A percentile compares a stretch with the other conserved stretches of the same genome.
phyloP scores from a whole-genome alignment of 106 monocot species.

The Agapanthus africanus region DNA sequence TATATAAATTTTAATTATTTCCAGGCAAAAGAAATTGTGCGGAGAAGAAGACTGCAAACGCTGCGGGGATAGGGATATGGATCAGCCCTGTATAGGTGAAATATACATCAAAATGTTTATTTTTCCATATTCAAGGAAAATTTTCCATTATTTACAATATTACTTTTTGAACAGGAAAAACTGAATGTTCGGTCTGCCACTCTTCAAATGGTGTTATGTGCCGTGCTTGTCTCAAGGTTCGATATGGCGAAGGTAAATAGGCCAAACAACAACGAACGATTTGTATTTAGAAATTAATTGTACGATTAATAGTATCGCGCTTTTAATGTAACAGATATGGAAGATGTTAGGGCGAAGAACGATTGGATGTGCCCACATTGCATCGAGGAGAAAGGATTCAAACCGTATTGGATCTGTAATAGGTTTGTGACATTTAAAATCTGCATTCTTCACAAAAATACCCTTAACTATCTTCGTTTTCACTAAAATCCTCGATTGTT shows the following conservation, averaged over 20 bases:
- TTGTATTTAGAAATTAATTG: background rate
- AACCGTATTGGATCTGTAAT: slow-evolving; percentile 62
- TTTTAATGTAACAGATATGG: slow-evolving; percentile 36
- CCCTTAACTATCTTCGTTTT: too few relatives aligned
- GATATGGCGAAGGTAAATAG: slow-evolving; percentile 72
- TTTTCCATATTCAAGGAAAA: background rate
- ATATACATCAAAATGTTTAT: background rate
- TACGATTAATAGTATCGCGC: too few relatives aligned
- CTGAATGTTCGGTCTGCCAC: slow-evolving; percentile 57
- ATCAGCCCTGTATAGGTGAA: slow-evolving; percentile 56
- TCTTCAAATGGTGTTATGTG: slow-evolving; percentile 57
- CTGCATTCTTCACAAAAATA: too few relatives aligned
- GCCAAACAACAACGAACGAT: background rate
- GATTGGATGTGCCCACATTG: slow-evolving; percentile 82
- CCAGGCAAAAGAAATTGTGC: slow-evolving; percentile 61
- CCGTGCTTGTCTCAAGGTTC: slow-evolving; percentile 64
- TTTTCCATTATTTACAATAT: background rate
- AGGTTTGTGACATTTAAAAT: slow-evolving; percentile 29
- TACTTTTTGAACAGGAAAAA: slow-evolving; percentile 36
- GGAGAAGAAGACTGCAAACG: slow-evolving; percentile 64
- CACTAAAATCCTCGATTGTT: too few relatives aligned
- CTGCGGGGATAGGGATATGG: slow-evolving; percentile 32
- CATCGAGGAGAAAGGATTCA: slow-evolving; percentile 55
- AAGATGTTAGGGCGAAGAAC: slow-evolving; percentile 40
- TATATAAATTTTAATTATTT: too few relatives aligned